Percentiles rank a stretch among this genome's conserved stretches.
These are phyloP conservation scores for Macrophomina tecta DNA, from an alignment of 2,329 filamentous ascomycete genomes.

Conservation along the genomic window DNA sequence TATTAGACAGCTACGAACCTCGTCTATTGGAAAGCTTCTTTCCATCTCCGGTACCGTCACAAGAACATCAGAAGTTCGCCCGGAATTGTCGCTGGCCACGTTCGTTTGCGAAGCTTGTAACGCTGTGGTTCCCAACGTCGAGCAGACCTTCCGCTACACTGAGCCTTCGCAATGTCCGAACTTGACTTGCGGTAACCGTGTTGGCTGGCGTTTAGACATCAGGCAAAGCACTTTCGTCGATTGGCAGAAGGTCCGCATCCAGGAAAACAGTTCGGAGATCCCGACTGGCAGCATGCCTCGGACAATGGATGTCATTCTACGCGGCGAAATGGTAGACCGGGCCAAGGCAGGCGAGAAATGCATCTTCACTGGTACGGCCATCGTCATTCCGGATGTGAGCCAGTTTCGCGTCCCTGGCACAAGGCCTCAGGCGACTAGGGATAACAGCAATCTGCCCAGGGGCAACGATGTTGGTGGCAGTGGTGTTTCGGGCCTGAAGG, in stretches of 20 bases:
- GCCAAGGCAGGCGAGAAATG: constrained; percentile 98
- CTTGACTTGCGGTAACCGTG: constrained; percentile 80
- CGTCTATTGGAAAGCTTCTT: constrained; percentile 88
- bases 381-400: constrained; percentile 96
- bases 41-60: constrained; percentile 98
- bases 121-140: constrained; percentile 83
- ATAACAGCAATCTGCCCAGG: constrained; percentile 75
- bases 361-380: constrained; percentile 94
- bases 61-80: constrained; percentile 93
- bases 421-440: constrained; percentile 80
- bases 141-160: constrained; percentile 97
- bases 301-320: constrained; percentile 95
- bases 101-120: constrained; percentile 91
- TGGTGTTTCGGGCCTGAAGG: constrained; percentile 87
- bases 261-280: constrained; percentile 98
- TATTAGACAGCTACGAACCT: constrained; percentile 82
- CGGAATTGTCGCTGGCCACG: constrained; percentile 88
- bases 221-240: constrained; percentile 97
- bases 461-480: constrained; percentile 81
- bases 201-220: constrained; percentile 97
- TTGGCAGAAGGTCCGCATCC: constrained; percentile 98
- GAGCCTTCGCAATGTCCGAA: constrained; percentile 97
- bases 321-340: constrained; percentile 96
- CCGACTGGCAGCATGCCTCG: constrained; percentile 98
- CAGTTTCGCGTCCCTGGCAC: constrained; percentile 90